Evolutionary conservation across 495 filamentous ascomycete genomes (phyloP), one percentile per base, ranked within the genome.

Genomic region (Neurospora sp.): DNA sequence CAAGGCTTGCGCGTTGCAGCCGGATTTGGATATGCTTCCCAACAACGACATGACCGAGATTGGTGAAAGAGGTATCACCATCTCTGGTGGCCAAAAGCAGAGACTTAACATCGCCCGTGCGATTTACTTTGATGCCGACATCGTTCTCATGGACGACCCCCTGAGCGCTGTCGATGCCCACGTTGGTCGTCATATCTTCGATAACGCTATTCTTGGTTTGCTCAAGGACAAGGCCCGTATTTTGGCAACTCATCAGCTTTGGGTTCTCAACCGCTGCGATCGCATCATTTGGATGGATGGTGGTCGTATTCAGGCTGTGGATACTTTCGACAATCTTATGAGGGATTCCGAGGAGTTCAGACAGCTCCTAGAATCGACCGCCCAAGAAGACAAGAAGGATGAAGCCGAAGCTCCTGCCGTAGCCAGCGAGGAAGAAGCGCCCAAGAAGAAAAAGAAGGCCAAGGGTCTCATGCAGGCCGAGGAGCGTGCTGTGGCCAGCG

Each of bases 141-240:
- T 94, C 40, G 85, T 95, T 1, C 85, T 96, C n/a, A 88, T 95
- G 88, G 93, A 96, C 74, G 93, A 96, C 78, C 92, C 92, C 5
- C 81, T 96, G 16, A 93, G 90, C 27, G 93, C 93, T 10, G 92
- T 96, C 5, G 93, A 96, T 79, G 92, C 93, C 9, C 92, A 95
- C 74, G 93, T 95, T 70, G 96, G 95, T 14, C 90, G 92, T 18
- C 95, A 97, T 79, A 96, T 99, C 78, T 97, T 99, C 84, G 94
- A 98, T 78, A 90, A 97, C 72, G 96, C 94, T 42, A 98, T 99
- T 68, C 90, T 93, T 68, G 96, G 95, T 38, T 84, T 98, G 37
- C 84, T 99, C 69, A 92, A 92, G 75, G 88, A 95, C 81, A 96
- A 97, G 75, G 94, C 93, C 78, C 85, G 96, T 40, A 91, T 98